Conservation (phyloP, 441 rosid species). For the Adansonia rubrostipa region DNA sequence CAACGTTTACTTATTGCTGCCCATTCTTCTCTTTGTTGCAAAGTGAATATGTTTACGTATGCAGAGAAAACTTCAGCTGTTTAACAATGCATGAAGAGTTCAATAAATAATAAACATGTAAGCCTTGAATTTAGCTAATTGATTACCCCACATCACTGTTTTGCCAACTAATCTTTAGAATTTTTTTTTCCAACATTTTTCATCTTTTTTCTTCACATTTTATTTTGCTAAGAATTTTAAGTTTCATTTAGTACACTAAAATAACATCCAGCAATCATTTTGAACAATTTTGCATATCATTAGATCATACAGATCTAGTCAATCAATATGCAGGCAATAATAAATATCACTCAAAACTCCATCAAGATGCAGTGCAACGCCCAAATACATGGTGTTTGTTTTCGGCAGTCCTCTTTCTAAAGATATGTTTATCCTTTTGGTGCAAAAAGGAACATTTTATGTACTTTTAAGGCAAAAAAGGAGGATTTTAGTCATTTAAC, state of each 20-base stretch:
- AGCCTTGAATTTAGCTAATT: conserved; percentile 63
- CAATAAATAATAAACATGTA: not conserved
- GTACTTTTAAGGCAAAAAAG: conserved; percentile 4
- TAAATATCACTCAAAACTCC: not conserved
- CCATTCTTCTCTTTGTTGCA: not conserved
- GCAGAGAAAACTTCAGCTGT: not conserved
- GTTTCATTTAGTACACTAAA: conserved; percentile 1
- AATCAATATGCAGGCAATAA: conserved; percentile 1
- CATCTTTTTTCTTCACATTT: not conserved
- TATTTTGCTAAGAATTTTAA: not conserved
- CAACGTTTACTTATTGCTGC: not conserved
- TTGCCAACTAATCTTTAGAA: conserved; percentile 51
- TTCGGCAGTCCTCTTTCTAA: not conserved
- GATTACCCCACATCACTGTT: conserved; percentile 80
- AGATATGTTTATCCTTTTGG: not conserved
- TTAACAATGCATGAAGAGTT: not conserved
- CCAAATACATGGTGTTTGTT: not conserved
- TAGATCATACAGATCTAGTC: not conserved
- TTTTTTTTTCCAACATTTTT: not conserved
- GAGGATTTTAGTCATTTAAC: not conserved
- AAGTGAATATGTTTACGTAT: not conserved
- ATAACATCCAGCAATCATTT: not conserved
- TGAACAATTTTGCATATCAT: not conserved
- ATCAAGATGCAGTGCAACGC: not conserved
- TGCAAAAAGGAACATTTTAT: not conserved